Base-by-base conservation (phyloP, 225 moss, liverwort and hornwort species). In the Antitrichia curtipendula region DNA sequence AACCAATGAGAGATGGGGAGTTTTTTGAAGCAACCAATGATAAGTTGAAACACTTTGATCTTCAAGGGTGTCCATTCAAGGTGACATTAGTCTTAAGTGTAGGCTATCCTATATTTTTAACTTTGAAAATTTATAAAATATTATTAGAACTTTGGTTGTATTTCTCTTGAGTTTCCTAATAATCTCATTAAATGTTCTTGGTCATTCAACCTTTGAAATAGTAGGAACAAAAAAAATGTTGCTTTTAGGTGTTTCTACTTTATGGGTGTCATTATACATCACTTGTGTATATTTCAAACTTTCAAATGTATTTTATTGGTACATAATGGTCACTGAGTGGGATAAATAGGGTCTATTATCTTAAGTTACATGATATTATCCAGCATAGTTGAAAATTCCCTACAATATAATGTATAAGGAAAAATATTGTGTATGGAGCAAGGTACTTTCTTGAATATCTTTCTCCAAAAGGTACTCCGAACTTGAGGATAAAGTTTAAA, bases 371-470 rank as follows among this genome's bases (percentile, higher is more conserved):
- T 40, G 8, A 32, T 68, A 68, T 23, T 38, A 40, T 23, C 24
- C 13, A 23, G 8, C 5, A 23, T 0, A 0, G 4, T 40, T 69
- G 13, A 1, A 69, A 63, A 24, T 7, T 38, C 2, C 7, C 4
- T 19, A 4, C 23, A 12, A 24, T 22, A 12, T 1, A 13, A 23
- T 12, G 4, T 0, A 66, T 12, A 2, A 66, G 0, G 6, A 1
- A 36, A 64, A 12, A 66, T 12, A 38, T 20, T 16, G 5, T 20
- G 0, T 65, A 20, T 36, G 6, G 10, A n/a, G 11, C 18, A 36
- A 36, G n/a, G 20, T 5, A 36, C 6, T 36, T 36, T n/a, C 36
- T 65, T 20, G 36, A 36, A 65, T 10, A 65, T 36, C 36, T 3
- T 18, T 34, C 2, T 4, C 10, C 10, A 65, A 34, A 18, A 17